phyloP scores from a whole-genome alignment of 2,329 filamentous ascomycete genomes.

The Apiospora sp. region DNA sequence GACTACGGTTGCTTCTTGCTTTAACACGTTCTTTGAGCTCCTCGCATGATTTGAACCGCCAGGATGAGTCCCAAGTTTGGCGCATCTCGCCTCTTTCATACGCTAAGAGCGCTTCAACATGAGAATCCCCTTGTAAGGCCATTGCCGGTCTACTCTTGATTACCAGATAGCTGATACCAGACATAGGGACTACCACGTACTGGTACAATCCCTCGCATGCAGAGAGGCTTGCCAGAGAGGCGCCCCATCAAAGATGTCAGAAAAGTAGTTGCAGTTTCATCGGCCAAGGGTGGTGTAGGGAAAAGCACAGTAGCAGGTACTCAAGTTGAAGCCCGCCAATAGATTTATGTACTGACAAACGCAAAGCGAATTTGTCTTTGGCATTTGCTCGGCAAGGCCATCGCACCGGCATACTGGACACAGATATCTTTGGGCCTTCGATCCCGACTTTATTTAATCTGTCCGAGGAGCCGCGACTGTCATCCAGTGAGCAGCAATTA shows the following conservation, averaged over 20 bases:
- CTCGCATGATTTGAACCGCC: not conserved
- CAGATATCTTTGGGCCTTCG: constrained; percentile 95
- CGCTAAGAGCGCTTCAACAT: constrained; percentile 66
- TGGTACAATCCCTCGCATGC: constrained; percentile 76
- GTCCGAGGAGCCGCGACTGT: constrained; percentile 78
- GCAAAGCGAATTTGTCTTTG: constrained; percentile 78
- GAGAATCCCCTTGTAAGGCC: constrained; percentile 81
- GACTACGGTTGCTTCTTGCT: not conserved
- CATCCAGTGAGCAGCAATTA: constrained; percentile 64
- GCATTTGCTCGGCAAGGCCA: constrained; percentile 84
- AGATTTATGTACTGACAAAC: not conserved
- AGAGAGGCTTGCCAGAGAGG: constrained; percentile 81
- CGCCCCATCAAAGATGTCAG: constrained; percentile 83
- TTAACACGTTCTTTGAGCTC: not conserved
- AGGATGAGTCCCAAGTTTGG: constrained; percentile 28
- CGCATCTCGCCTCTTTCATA: constrained; percentile 59
- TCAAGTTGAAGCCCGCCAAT: not conserved
- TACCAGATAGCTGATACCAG: not conserved
- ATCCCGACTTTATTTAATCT: constrained; percentile 90
- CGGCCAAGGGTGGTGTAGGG: constrained; percentile 96
- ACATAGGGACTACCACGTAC: constrained; percentile 82
- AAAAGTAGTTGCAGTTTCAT: constrained; percentile 96
- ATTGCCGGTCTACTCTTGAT: constrained; percentile 31
- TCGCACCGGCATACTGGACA: constrained; percentile 87
- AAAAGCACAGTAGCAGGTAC: constrained; percentile 91